Evolutionary conservation across 31 red algal genomes (phyloP).

Genomic region (Odonthalia washingtoniensis): DNA sequence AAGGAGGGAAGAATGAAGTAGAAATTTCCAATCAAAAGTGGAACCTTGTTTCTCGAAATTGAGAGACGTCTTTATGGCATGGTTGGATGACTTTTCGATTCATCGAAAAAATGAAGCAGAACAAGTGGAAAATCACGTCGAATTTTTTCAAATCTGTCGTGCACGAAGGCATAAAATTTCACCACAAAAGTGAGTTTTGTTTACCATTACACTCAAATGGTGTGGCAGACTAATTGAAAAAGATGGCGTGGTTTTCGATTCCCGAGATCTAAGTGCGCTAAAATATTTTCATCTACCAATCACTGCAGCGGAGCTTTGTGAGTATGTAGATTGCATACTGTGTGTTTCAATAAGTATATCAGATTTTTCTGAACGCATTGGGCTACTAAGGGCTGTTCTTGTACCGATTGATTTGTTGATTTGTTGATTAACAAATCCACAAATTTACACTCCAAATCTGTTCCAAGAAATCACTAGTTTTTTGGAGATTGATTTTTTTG

Average conservation of each 20-base stretch:
- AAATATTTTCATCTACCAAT: background rate
- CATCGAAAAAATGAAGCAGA: constrained; percentile 1
- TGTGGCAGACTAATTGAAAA: constrained; percentile 18
- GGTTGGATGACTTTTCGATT: constrained; percentile 49
- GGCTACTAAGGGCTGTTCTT: too few species aligned
- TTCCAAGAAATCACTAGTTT: too few species aligned
- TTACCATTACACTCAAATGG: background rate
- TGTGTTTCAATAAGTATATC: constrained; percentile 41
- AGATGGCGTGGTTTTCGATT: constrained; percentile 34
- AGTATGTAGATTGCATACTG: constrained; percentile 36
- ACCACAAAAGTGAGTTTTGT: constrained; percentile 28
- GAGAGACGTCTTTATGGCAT: constrained; percentile 39
- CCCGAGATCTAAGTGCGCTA: background rate
- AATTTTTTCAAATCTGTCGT: constrained; percentile 17
- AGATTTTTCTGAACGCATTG: background rate
- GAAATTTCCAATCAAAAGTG: too few species aligned
- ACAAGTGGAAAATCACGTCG: background rate
- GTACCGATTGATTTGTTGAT: too few species aligned
- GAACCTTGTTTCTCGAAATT: too few species aligned
- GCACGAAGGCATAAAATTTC: background rate
- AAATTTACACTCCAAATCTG: too few species aligned
- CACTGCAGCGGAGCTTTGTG: constrained; percentile 33
- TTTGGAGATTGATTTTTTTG: too few species aligned
- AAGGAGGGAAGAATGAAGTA: too few species aligned
- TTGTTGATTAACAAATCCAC: too few species aligned